Percentiles rank a stretch among this genome's conserved stretches.
These are phyloP conservation scores for Teunomyces kruisii DNA, from an alignment of 805 yeast genomes.

Conservation along the genomic window DNA sequence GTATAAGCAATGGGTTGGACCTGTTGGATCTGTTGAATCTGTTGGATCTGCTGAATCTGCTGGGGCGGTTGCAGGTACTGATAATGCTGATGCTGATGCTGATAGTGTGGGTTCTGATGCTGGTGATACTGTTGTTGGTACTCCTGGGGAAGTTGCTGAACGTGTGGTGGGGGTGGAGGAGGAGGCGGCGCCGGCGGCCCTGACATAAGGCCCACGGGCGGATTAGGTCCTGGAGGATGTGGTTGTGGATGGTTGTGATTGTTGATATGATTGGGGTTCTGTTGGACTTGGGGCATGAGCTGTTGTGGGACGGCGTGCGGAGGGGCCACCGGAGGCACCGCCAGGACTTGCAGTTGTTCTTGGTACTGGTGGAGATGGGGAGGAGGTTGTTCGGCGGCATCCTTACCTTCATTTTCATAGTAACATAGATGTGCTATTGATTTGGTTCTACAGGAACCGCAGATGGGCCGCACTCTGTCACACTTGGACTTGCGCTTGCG, in stretches of 20 bases:
- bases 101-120: not conserved
- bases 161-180: not conserved
- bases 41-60: slow-evolving; percentile 1
- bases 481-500: slow-evolving; percentile 44
- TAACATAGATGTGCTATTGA: slow-evolving; percentile 43
- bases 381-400: not conserved
- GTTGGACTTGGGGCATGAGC: slow-evolving; percentile 6
- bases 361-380: not conserved
- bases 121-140: not conserved
- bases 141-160: slow-evolving; percentile 1
- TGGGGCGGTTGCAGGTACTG: slow-evolving; percentile 4
- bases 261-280: slow-evolving; percentile 7
- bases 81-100: not conserved
- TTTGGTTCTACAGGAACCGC: slow-evolving; percentile 43
- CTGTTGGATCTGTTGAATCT: not conserved
- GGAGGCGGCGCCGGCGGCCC: not conserved
- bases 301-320: slow-evolving; percentile 5
- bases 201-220: too few relatives aligned
- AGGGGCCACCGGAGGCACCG: not conserved
- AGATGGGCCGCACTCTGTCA: slow-evolving; percentile 42
- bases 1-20: too few relatives aligned
- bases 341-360: not conserved
- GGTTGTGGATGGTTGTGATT: slow-evolving; percentile 4
- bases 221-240: not conserved
- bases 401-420: slow-evolving; percentile 27